phyloP scores from a whole-genome alignment of 1,284 basidiomycete species.

The Ceratobasidium sp. region DNA sequence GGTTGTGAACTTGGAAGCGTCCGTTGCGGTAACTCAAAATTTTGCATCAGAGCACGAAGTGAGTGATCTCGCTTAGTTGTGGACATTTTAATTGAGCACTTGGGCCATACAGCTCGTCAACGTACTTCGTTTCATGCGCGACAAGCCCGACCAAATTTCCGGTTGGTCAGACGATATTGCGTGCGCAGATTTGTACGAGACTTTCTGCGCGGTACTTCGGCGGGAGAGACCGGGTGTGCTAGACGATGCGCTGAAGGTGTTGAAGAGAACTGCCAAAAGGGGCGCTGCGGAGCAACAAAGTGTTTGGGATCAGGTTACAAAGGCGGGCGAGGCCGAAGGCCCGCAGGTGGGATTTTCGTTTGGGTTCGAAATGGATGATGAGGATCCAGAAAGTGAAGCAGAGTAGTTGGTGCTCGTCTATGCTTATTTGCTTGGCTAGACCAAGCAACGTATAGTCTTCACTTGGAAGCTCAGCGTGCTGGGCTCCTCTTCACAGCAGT shows the following conservation, averaged over 20 bases:
- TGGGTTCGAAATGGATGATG: slow-evolving; percentile 43
- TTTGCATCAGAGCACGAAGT: slow-evolving; percentile 56
- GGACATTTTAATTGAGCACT: neutral
- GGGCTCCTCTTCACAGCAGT: neutral
- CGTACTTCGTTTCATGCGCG: slow-evolving; percentile 57
- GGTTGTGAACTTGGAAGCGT: slow-evolving; percentile 52
- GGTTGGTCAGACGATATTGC: slow-evolving; percentile 53
- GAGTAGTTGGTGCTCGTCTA: slow-evolving; percentile 1
- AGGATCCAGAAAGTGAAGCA: slow-evolving; percentile 21
- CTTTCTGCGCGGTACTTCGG: slow-evolving; percentile 45
- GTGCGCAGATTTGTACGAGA: slow-evolving; percentile 37
- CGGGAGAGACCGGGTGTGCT: slow-evolving; percentile 33
- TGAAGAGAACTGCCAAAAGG: slow-evolving; percentile 4
- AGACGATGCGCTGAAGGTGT: slow-evolving; percentile 27
- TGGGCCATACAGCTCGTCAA: slow-evolving; percentile 48
- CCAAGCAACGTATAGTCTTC: neutral
- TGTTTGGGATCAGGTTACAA: slow-evolving; percentile 43
- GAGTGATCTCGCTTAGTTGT: neutral
- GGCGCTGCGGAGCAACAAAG: slow-evolving; percentile 11
- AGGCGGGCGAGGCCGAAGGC: neutral
- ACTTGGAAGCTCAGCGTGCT: neutral
- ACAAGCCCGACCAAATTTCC: slow-evolving; percentile 56
- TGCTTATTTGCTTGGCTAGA: neutral
- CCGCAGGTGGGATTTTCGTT: slow-evolving; percentile 42
- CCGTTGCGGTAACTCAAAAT: slow-evolving; percentile 59